Percentiles rank a stretch among this genome's conserved stretches.
These are phyloP conservation scores for Lactarius pseudohatsudake DNA, from an alignment of 768 basidiomycete species.

Conservation along the genomic window DNA sequence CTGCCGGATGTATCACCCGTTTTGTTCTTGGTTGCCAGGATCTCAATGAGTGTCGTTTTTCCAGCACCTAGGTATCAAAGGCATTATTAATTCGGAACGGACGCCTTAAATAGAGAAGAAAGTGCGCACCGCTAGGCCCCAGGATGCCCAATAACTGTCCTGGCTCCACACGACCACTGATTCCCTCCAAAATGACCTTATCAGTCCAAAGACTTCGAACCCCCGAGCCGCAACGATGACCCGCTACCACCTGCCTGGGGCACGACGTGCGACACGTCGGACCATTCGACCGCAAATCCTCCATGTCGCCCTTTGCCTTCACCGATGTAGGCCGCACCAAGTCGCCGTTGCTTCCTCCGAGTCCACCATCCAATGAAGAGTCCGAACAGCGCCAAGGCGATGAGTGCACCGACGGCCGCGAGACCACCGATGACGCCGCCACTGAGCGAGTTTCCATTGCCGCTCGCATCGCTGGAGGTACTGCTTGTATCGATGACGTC, in stretches of 20 bases:
- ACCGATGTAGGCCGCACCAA: constrained; percentile 33
- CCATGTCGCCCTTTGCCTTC: constrained; percentile 38
- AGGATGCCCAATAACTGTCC: constrained; percentile 91
- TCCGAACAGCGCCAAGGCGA: constrained; percentile 56
- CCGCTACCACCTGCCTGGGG: constrained; percentile 31
- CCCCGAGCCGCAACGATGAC: constrained; percentile 14
- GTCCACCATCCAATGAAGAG: constrained; percentile 59
- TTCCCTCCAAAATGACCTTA: constrained; percentile 65
- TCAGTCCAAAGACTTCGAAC: constrained; percentile 36
- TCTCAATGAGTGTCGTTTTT: constrained; percentile 89
- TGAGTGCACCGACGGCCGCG: constrained; percentile 73
- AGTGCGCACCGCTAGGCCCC: constrained; percentile 73
- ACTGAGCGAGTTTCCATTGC: constrained; percentile 49
- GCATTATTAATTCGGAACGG: not conserved
- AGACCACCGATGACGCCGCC: constrained; percentile 90
- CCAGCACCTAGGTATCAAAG: constrained; percentile 57
- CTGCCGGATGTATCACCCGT: constrained; percentile 64
- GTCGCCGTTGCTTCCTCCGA: constrained; percentile 62
- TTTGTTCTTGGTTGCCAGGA: constrained; percentile 83
- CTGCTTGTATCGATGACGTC: constrained; percentile 62
- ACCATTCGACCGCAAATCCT: constrained; percentile 67
- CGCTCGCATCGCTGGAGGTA: constrained; percentile 29
- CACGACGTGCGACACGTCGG: constrained; percentile 64
- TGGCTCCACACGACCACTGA: constrained; percentile 68
- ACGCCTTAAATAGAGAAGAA: not conserved